These are phyloP conservation scores for Chalciporus sp. DNA, from an alignment of 1,284 basidiomycete species.

Conservation along the genomic window DNA sequence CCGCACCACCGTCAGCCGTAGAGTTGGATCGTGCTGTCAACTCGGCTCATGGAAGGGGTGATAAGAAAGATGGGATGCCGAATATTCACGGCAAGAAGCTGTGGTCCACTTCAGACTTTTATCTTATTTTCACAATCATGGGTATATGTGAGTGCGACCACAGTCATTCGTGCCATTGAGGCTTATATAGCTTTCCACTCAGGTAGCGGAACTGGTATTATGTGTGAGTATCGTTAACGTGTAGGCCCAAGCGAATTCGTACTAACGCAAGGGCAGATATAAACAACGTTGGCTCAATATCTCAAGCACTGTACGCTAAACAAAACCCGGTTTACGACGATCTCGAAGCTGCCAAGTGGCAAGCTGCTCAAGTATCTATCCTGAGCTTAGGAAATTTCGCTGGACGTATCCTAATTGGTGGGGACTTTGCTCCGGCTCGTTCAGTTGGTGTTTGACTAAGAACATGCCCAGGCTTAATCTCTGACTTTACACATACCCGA, in stretches of 20 bases:
- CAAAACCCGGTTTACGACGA: constrained; percentile 67
- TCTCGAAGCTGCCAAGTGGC: constrained; percentile 69
- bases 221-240: constrained; percentile 59
- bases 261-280: constrained; percentile 57
- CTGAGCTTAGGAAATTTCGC: constrained; percentile 85
- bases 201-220: constrained; percentile 89
- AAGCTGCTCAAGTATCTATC: constrained; percentile 84
- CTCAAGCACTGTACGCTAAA: constrained; percentile 80
- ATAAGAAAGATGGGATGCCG: constrained; percentile 23
- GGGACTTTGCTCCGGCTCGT: neutral
- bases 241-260: neutral
- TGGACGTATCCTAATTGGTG: constrained; percentile 80
- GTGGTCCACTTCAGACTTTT: constrained; percentile 64
- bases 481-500: constrained; percentile 69
- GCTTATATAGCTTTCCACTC: constrained; percentile 4
- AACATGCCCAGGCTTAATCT: constrained; percentile 55
- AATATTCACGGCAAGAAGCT: constrained; percentile 54
- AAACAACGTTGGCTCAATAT: constrained; percentile 94
- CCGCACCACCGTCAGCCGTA: constrained; percentile 11
- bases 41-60: constrained; percentile 3
- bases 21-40: constrained; percentile 11
- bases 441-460: neutral
- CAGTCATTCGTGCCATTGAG: neutral
- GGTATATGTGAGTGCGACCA: constrained; percentile 59
- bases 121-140: constrained; percentile 72